Conservation (phyloP, 2,329 filamentous ascomycete genomes). For the Fusarium sp. region DNA sequence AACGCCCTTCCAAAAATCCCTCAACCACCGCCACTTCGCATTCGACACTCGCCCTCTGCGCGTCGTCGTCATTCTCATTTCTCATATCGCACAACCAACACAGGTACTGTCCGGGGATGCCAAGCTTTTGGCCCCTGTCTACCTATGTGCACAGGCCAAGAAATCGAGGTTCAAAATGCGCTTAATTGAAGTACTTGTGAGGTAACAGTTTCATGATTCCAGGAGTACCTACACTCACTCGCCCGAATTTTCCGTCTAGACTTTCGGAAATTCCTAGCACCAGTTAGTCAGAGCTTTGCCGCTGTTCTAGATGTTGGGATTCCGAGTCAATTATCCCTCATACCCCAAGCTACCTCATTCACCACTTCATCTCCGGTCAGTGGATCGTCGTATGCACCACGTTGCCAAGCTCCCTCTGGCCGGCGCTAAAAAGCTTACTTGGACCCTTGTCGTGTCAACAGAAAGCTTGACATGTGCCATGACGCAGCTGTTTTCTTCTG, state of each 20-base stretch:
- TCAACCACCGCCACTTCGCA: not conserved
- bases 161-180: not conserved
- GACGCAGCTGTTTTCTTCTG: not conserved
- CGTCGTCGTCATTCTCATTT: not conserved
- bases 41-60: not conserved
- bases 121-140: not conserved
- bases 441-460: not conserved
- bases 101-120: not conserved
- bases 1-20: conserved; percentile 17
- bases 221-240: not conserved
- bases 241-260: not conserved
- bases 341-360: not conserved
- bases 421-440: conserved; percentile 35
- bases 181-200: not conserved
- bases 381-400: not conserved
- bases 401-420: not conserved
- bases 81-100: not conserved
- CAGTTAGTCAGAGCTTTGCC: not conserved
- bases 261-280: not conserved
- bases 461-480: conserved; percentile 3
- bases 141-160: not conserved
- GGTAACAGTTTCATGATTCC: not conserved
- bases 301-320: not conserved
- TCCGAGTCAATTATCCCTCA: not conserved
- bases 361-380: not conserved